These are phyloP conservation scores for Heritiera littoralis DNA, from an alignment of 345 rosid species.

Conservation along the genomic window DNA sequence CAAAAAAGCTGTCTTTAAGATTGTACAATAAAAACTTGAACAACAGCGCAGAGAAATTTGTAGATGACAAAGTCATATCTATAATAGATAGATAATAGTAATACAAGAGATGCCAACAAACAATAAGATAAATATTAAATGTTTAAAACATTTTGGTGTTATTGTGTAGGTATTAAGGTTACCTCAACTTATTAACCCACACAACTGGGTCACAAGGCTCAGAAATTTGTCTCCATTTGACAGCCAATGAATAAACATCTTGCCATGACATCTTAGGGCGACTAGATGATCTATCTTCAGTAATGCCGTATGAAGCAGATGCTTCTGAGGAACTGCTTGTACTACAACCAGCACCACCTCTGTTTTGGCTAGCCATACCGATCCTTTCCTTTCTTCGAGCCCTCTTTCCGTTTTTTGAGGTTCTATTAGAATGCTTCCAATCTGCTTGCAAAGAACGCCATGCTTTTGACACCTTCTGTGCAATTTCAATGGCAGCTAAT, in stretches of 20 bases:
- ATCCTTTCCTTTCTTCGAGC: constrained; percentile 66
- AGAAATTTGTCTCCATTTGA: constrained; percentile 98
- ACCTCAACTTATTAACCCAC: constrained; percentile 95
- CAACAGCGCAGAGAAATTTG: background rate
- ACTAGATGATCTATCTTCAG: constrained; percentile 66
- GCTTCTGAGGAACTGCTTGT: constrained; percentile 76
- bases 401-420: constrained; percentile 65
- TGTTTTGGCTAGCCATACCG: constrained; percentile 76
- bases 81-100: background rate
- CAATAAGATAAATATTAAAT: constrained; percentile 14
- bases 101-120: background rate
- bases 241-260: constrained; percentile 80
- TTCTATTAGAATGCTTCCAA: constrained; percentile 66
- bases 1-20: background rate
- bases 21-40: background rate
- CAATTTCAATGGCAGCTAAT: constrained; percentile 85
- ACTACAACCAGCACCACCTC: constrained; percentile 97
- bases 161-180: background rate
- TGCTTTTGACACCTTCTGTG: constrained; percentile 86
- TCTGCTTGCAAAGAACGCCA: constrained; percentile 84
- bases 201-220: constrained; percentile 99
- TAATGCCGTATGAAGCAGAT: constrained; percentile 55
- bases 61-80: background rate
- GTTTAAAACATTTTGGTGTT: constrained; percentile 8
- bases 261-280: constrained; percentile 76